Base-by-base conservation (phyloP, 1,284 basidiomycete species). In the Lentinus polychrous region DNA sequence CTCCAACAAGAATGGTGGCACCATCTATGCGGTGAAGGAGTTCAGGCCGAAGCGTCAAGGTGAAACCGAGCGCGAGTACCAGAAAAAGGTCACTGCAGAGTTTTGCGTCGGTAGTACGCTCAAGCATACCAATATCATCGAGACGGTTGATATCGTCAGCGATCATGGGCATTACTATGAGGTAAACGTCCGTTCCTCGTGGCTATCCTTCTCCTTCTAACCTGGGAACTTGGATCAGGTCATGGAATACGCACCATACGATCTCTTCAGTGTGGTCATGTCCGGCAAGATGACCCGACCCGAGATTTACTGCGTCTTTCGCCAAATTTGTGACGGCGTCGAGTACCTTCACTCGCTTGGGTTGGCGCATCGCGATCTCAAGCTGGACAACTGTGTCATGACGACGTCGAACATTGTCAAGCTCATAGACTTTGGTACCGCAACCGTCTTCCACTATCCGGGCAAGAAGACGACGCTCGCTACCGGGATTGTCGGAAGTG, bases 371-470 rank as follows among this genome's bases (percentile, higher is more conserved):
- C 89, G 96, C 35, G 96, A 99, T 68, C 81, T 99, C 67, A 99
- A 99, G 70, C 86, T 99, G 55, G 96, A 99, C 73, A 99, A 99
- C 68, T 99, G 96, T 66, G 96, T 99, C 69, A 96, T 99, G 91
- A 97, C 91, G 23, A 75, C 75, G 2, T 78, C 86, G 62, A 94
- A 97, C 64, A 83, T 96, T 56, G 91, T 99, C 73, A 99, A 99
- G 70, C 81, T 99, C 55, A 99, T 99, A 70, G 96, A 99, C 69
- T 99, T 99, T 70, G 96, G 96, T 43, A 99, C 96, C 1, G 96
- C 96, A 12, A 95, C 94, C 51, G 95, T 99, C 49, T 99, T 99
- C 73, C 93, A 96, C 61, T 98, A 98, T 60, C 96, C 96, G 0
- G 95, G 94, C 52, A 94, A 83, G 66, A 78, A 82, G 69, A 74